These are phyloP conservation scores for Lentinula edodes DNA, from an alignment of 768 basidiomycete species.

Conservation along the genomic window DNA sequence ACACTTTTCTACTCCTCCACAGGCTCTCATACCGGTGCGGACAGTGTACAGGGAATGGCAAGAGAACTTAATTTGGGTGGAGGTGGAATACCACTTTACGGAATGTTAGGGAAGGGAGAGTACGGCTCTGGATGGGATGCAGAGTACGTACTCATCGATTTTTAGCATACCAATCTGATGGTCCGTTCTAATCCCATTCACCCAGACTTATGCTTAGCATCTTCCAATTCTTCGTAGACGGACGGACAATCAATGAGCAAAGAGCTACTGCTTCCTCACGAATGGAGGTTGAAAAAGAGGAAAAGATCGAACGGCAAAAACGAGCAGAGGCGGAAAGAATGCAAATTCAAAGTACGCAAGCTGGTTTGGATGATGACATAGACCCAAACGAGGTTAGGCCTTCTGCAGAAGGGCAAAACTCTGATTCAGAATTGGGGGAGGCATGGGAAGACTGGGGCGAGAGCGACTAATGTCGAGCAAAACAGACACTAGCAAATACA, in stretches of 20 bases:
- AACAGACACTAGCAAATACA: too few species aligned
- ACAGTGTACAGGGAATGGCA: neutral
- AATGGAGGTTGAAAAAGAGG: neutral
- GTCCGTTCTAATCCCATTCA: neutral
- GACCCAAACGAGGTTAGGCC: neutral
- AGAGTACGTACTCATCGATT: neutral
- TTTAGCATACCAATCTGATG: too few species aligned
- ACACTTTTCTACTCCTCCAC: neutral
- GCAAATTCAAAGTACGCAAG: neutral
- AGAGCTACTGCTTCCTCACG: neutral
- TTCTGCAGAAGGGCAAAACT: neutral
- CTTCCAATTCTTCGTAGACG: neutral
- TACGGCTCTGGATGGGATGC: constrained; percentile 1
- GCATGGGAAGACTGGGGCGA: neutral
- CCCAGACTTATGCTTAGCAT: constrained; percentile 1
- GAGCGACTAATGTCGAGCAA: neutral
- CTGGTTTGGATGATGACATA: neutral
- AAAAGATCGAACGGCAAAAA: neutral
- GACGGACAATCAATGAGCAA: neutral
- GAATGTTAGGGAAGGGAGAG: neutral
- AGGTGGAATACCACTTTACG: neutral
- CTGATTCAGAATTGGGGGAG: neutral
- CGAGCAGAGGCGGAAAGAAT: neutral
- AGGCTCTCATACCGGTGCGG: neutral
- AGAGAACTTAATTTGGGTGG: neutral